A percentile compares a stretch with the other conserved stretches of the same genome.
Evolutionary conservation across 441 rosid genomes (phyloP).

Genomic region (Pelargonium australe): DNA sequence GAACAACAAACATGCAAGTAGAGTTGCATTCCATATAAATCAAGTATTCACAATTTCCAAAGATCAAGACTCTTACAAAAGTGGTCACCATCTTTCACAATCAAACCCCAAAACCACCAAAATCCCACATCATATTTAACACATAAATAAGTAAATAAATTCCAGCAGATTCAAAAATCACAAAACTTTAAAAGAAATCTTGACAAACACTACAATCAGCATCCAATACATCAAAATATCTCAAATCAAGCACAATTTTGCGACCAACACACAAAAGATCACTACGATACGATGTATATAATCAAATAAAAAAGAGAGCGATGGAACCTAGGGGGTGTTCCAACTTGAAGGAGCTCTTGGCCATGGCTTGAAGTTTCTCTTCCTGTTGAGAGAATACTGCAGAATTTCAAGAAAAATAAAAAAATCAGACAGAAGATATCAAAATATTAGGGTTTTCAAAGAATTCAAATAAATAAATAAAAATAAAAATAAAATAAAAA

Average conservation of each 20-base stretch:
- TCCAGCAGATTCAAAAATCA: background rate
- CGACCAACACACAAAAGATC: background rate
- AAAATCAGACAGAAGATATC: background rate
- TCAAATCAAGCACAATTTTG: background rate
- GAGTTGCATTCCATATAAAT: background rate
- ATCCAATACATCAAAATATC: background rate
- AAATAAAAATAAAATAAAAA: background rate
- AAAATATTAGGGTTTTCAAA: background rate
- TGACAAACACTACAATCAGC: background rate
- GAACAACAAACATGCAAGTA: background rate
- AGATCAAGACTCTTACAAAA: background rate
- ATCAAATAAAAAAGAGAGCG: background rate
- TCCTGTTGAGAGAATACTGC: constrained; percentile 9
- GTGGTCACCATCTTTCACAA: constrained; percentile 1
- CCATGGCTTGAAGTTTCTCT: constrained; percentile 31
- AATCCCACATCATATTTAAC: background rate
- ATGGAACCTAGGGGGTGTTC: constrained; percentile 56
- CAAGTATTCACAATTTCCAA: background rate
- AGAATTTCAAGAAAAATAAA: background rate
- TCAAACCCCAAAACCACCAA: background rate
- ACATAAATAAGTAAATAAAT: no score
- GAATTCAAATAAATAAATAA: background rate
- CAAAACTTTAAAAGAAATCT: no score
- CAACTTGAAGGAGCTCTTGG: constrained; percentile 52
- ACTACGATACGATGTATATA: no score